These are phyloP conservation scores for Pharus latifolius DNA, from an alignment of 176 grass and related monocot species.

Conservation along the genomic window DNA sequence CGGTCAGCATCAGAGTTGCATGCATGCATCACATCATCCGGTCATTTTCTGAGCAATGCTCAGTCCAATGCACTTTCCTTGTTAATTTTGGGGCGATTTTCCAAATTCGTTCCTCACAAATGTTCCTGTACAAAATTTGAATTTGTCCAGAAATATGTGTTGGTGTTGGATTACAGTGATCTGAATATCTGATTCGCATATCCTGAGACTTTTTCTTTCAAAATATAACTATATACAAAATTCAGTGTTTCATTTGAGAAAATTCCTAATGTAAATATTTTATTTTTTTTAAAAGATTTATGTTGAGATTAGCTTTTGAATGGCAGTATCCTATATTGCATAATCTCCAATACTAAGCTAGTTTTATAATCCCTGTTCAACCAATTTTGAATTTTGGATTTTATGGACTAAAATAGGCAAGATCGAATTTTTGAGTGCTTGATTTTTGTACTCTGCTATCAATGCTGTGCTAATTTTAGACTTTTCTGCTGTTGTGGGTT, in stretches of 20 bases:
- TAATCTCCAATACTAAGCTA: not conserved
- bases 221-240: too few relatives aligned
- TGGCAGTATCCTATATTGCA: not conserved
- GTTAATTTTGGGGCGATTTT: too few relatives aligned
- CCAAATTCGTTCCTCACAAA: not conserved
- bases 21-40: slow-evolving; percentile 14
- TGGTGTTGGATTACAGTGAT: too few relatives aligned
- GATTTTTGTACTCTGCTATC: not conserved
- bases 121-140: not conserved
- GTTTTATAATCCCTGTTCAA: not conserved
- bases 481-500: not conserved
- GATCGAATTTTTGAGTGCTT: not conserved
- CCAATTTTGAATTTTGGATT: not conserved
- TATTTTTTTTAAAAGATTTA: not conserved
- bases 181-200: too few relatives aligned
- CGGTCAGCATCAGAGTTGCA: slow-evolving; percentile 7
- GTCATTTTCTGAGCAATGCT: not conserved
- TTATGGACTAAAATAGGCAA: not conserved
- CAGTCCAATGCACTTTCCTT: too few relatives aligned
- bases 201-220: too few relatives aligned
- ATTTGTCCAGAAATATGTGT: too few relatives aligned
- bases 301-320: not conserved
- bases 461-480: not conserved
- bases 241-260: too few relatives aligned
- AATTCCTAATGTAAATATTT: not conserved